A percentile compares a stretch with the other conserved stretches of the same genome.
Evolutionary conservation across 805 yeast species (phyloP).

Genomic region (Middelhovenomyces tepae): DNA sequence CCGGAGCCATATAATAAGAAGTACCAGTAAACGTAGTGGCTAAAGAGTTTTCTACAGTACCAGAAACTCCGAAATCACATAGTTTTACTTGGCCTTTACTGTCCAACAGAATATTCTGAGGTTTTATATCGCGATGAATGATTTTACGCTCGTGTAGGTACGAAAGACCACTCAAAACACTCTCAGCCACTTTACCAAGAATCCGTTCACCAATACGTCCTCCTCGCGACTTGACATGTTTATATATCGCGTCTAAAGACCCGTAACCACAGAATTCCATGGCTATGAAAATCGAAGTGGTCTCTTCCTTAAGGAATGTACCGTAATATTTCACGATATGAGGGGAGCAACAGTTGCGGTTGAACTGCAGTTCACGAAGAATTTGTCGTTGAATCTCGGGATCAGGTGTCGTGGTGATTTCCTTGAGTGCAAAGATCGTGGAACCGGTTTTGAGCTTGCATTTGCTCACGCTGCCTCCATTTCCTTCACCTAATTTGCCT

Average conservation of each 20-base stretch:
- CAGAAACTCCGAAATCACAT: conserved; percentile 97
- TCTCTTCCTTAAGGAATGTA: conserved; percentile 69
- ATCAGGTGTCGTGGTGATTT: conserved; percentile 65
- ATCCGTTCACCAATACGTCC: conserved; percentile 92
- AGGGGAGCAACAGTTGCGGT: conserved; percentile 70
- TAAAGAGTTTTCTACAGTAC: conserved; percentile 88
- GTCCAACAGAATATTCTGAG: conserved; percentile 81
- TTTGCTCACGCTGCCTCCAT: conserved; percentile 83
- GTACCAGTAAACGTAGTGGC: conserved; percentile 98
- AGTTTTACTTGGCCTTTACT: conserved; percentile 73
- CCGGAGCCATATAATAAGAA: conserved; percentile 98
- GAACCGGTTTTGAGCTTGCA: conserved; percentile 54
- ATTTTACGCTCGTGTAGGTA: conserved; percentile 82
- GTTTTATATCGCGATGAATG: conserved; percentile 93
- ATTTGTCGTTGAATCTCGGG: conserved; percentile 87
- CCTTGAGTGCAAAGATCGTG: conserved; percentile 74
- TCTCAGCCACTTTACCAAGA: conserved; percentile 80
- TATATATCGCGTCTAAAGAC: conserved; percentile 85
- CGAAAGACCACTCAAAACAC: conserved; percentile 74
- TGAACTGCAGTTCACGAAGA: conserved; percentile 81
- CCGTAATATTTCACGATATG: conserved; percentile 90
- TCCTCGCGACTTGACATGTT: conserved; percentile 58
- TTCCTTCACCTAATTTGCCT: conserved; percentile 82
- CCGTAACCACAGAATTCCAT: conserved; percentile 98
- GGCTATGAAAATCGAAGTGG: conserved; percentile 79